A percentile compares a stretch with the other conserved stretches of the same genome.
Evolutionary conservation across 345 rosid genomes (phyloP).

Genomic region (Eucalyptus rudis): DNA sequence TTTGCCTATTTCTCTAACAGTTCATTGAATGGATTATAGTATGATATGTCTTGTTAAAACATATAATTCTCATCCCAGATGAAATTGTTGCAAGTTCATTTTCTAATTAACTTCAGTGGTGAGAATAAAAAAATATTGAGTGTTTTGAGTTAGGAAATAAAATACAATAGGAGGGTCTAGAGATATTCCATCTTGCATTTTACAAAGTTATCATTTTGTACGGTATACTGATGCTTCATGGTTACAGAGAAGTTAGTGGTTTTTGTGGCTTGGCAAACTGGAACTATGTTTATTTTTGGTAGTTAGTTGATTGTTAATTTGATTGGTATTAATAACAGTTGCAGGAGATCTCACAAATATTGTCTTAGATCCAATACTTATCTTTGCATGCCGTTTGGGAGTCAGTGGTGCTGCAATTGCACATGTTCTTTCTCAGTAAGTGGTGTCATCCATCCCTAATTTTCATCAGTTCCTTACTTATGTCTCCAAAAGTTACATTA

Average conservation of each 20-base stretch:
- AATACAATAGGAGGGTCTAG: neutral
- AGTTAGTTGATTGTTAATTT: neutral
- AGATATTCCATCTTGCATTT: neutral
- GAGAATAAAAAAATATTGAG: neutral
- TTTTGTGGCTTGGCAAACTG: neutral
- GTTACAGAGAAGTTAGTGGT: neutral
- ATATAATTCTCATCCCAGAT: neutral
- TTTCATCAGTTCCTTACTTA: neutral
- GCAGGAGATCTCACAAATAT: slow-evolving; percentile 60
- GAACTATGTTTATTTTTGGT: neutral
- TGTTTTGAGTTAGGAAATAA: neutral
- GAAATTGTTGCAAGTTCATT: neutral
- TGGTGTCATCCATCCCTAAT: neutral
- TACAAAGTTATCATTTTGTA: neutral
- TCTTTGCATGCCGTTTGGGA: slow-evolving; percentile 51
- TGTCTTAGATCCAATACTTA: slow-evolving; percentile 67
- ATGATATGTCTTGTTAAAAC: neutral
- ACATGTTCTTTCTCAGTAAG: slow-evolving; percentile 88
- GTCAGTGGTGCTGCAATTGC: slow-evolving; percentile 96
- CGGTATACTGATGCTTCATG: neutral
- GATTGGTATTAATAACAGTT: slow-evolving; percentile 13
- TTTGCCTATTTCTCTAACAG: neutral
- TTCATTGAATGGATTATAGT: neutral
- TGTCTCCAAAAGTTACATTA: neutral
- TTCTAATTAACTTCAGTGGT: neutral